A percentile compares a stretch with the other conserved stretches of the same genome.
These are phyloP conservation scores for Elymus sibiricus DNA, from an alignment of 176 grass and related monocot species.

Conservation along the genomic window DNA sequence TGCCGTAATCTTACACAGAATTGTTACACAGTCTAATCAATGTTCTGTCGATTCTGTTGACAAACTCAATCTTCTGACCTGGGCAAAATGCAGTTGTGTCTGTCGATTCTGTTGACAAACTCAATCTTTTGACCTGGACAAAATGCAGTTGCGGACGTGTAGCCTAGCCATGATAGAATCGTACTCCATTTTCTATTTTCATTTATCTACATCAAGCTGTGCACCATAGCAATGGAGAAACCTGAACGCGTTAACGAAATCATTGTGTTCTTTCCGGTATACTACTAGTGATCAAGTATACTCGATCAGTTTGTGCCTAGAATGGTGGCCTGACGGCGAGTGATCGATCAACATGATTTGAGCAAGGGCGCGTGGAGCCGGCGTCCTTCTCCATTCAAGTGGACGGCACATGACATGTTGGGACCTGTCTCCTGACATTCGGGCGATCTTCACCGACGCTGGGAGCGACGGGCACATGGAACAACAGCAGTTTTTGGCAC, in stretches of 20 bases:
- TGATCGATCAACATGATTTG: not conserved
- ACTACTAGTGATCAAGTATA: not conserved
- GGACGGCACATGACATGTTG: conserved; percentile 28
- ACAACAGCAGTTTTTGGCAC: not conserved
- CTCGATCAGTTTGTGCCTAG: not conserved
- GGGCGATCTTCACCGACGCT: not conserved
- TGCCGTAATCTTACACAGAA: no score
- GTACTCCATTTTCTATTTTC: no score
- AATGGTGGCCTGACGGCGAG: not conserved
- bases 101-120: no score
- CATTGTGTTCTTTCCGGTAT: not conserved
- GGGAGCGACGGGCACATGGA: not conserved
- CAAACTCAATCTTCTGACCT: no score
- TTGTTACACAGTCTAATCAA: no score
- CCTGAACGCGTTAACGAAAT: not conserved
- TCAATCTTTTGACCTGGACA: no score
- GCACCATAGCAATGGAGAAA: not conserved
- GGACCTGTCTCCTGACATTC: not conserved
- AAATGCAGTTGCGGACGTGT: no score
- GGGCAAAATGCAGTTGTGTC: no score
- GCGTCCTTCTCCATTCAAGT: conserved; percentile 15
- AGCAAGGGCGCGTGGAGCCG: not conserved
- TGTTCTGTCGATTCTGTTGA: no score
- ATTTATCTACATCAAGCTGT: not conserved
- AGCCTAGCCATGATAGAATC: no score